These are phyloP conservation scores for Neofusicoccum ribis DNA, from an alignment of 2,329 filamentous ascomycete genomes.

Conservation along the genomic window DNA sequence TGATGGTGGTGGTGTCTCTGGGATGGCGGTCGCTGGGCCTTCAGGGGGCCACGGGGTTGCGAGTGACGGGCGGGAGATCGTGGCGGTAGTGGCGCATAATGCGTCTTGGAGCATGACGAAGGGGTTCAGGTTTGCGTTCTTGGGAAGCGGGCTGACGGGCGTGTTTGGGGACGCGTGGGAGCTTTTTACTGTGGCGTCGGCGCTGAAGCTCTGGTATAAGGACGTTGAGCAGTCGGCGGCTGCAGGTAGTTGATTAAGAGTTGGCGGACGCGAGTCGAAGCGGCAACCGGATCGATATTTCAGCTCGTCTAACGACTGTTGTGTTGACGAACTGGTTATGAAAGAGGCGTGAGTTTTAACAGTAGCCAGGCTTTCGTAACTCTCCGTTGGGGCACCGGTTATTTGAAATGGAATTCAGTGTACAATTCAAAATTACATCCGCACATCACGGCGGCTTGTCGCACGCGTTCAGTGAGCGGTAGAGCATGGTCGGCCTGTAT, in stretches of 20 bases:
- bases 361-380: no score
- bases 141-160: background rate
- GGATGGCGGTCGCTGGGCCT: background rate
- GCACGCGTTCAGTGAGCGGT: no score
- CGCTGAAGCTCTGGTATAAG: background rate
- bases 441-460: no score
- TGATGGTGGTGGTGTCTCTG: background rate
- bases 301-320: background rate
- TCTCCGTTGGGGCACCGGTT: no score
- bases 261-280: background rate
- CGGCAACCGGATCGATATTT: background rate
- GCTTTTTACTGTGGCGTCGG: background rate
- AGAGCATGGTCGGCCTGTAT: no score
- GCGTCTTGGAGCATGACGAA: background rate
- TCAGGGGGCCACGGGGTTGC: background rate
- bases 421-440: no score
- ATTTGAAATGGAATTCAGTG: no score
- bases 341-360: background rate
- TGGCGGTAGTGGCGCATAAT: slow-evolving; percentile 1
- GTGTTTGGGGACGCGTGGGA: background rate
- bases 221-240: background rate
- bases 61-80: background rate
- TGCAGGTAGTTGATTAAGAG: background rate
- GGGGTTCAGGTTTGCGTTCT: background rate
- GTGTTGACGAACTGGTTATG: background rate